phyloP scores from a whole-genome alignment of 2,329 filamentous ascomycete species.

The Pseudohalonectria lignicola region DNA sequence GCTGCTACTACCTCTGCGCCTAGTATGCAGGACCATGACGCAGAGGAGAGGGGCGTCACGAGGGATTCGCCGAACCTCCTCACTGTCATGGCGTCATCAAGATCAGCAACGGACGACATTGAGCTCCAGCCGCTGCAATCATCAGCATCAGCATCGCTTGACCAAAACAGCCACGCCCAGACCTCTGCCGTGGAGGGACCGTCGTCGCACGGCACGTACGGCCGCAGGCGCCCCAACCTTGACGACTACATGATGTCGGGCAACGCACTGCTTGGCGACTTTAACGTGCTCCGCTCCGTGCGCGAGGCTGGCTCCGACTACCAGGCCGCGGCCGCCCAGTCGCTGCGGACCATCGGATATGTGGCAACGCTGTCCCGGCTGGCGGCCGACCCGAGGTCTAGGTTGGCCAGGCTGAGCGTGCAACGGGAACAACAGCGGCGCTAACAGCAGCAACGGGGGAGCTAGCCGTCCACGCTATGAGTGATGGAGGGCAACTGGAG shows the following conservation, averaged over 20 bases:
- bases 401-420: slow-evolving; percentile 19
- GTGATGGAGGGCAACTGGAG: too few species aligned
- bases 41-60: slow-evolving; percentile 42
- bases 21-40: slow-evolving; percentile 37
- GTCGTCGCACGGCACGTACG: slow-evolving; percentile 10
- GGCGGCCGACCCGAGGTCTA: slow-evolving; percentile 30
- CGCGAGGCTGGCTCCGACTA: slow-evolving; percentile 33
- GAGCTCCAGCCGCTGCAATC: slow-evolving; percentile 29
- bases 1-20: slow-evolving; percentile 10
- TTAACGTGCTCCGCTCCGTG: slow-evolving; percentile 39
- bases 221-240: slow-evolving; percentile 21
- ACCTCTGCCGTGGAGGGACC: slow-evolving; percentile 5
- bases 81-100: slow-evolving; percentile 8
- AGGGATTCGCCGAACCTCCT: slow-evolving; percentile 20
- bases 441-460: background rate
- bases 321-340: slow-evolving; percentile 35
- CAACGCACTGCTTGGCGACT: slow-evolving; percentile 41
- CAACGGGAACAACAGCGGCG: slow-evolving; percentile 9
- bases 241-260: slow-evolving; percentile 41
- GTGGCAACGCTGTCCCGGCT: slow-evolving; percentile 41
- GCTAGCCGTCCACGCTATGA: too few species aligned
- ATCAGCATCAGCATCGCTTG: slow-evolving; percentile 15
- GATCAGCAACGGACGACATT: slow-evolving; percentile 27
- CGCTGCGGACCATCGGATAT: slow-evolving; percentile 43
- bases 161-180: slow-evolving; percentile 3